Percentiles rank a stretch among this genome's conserved stretches.
Evolutionary conservation across 441 rosid species (phyloP).

Genomic region (Erodium trifolium): DNA sequence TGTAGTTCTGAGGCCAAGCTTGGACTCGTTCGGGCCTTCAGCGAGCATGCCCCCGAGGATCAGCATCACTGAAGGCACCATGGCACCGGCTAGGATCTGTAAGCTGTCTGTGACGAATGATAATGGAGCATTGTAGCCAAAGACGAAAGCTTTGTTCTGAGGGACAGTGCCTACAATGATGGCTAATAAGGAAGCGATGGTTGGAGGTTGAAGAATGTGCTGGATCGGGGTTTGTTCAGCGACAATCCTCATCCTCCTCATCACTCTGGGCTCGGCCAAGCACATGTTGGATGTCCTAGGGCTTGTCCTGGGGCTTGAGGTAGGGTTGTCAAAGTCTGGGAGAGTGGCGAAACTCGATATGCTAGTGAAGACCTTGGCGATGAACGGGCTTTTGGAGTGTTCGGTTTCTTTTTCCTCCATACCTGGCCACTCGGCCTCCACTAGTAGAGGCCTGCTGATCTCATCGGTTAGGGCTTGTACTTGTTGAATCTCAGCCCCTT

Average conservation of each 20-base stretch:
- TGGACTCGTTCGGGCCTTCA: slow-evolving; percentile 79
- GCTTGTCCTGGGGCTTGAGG: background rate
- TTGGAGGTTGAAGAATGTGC: slow-evolving; percentile 89
- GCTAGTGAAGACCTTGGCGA: slow-evolving; percentile 59
- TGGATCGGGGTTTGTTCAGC: slow-evolving; percentile 80
- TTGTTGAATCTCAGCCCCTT: slow-evolving; percentile 52
- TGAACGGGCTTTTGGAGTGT: slow-evolving; percentile 70
- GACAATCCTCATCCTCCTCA: slow-evolving; percentile 71
- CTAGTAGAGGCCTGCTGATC: slow-evolving; percentile 62
- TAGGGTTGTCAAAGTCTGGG: slow-evolving; percentile 40
- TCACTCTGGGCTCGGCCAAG: slow-evolving; percentile 76
- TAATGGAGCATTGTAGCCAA: slow-evolving; percentile 73
- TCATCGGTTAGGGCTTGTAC: slow-evolving; percentile 23
- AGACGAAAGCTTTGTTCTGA: slow-evolving; percentile 54
- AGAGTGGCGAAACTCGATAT: slow-evolving; percentile 34
- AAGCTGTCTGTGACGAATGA: slow-evolving; percentile 76
- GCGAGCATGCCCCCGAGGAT: slow-evolving; percentile 89
- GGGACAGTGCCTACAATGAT: slow-evolving; percentile 66
- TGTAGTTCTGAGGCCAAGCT: slow-evolving; percentile 68
- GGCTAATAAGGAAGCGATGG: slow-evolving; percentile 72
- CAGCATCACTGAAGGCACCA: slow-evolving; percentile 96
- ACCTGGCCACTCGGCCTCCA: slow-evolving; percentile 95
- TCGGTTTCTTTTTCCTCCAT: slow-evolving; percentile 86
- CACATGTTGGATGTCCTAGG: slow-evolving; percentile 38
- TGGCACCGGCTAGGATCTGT: slow-evolving; percentile 66